These are phyloP conservation scores for Exophiala viscosa DNA, from an alignment of 2,329 filamentous ascomycete genomes.

Conservation along the genomic window DNA sequence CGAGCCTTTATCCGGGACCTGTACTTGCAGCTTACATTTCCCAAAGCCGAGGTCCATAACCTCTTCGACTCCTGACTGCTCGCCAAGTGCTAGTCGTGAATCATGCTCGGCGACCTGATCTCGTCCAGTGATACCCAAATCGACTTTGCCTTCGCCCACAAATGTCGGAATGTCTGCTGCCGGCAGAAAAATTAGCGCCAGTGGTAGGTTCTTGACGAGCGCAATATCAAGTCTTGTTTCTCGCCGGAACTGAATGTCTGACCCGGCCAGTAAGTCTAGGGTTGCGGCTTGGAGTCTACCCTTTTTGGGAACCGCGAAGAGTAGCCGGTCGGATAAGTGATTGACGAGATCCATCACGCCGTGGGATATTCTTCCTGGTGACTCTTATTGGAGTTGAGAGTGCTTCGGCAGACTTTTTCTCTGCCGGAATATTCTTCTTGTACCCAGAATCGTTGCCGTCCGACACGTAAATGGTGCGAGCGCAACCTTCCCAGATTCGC, in stretches of 20 bases:
- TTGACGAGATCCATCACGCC: conserved; percentile 59
- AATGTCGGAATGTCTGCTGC: conserved; percentile 97
- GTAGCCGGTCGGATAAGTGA: conserved; percentile 79
- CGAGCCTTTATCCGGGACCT: conserved; percentile 81
- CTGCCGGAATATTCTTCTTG: no score
- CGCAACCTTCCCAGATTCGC: no score
- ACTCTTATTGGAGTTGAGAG: neutral
- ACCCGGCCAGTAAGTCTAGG: conserved; percentile 85
- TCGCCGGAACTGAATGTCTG: conserved; percentile 93
- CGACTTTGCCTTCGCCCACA: conserved; percentile 88
- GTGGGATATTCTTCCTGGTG: neutral
- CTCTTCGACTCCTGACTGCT: conserved; percentile 66
- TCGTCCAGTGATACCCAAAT: conserved; percentile 88
- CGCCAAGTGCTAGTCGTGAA: conserved; percentile 44
- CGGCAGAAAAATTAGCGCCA: conserved; percentile 94
- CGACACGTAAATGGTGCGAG: neutral
- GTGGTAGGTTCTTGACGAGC: conserved; percentile 91
- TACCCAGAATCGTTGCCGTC: no score
- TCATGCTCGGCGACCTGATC: conserved; percentile 93
- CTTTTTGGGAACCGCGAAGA: conserved; percentile 99
- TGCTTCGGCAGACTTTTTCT: no score
- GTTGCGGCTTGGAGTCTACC: conserved; percentile 84
- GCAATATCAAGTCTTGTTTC: conserved; percentile 96
- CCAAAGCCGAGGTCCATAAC: conserved; percentile 90
- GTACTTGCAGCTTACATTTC: conserved; percentile 89